phyloP scores from a whole-genome alignment of 495 filamentous ascomycete species.

The Podospora appendiculata region DNA sequence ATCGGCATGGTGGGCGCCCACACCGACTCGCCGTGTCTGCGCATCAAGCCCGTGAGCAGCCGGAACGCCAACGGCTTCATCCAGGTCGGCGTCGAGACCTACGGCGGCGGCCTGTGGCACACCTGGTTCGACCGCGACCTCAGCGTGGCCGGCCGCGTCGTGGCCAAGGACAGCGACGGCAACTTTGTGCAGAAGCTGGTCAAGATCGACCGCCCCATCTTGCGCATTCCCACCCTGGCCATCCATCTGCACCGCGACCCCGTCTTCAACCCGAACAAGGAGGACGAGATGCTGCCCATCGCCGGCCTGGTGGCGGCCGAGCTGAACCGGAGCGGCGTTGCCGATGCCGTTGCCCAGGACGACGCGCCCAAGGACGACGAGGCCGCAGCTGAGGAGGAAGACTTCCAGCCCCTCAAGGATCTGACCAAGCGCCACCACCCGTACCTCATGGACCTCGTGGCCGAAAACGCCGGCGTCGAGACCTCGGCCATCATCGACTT shows the following conservation, averaged over 20 bases:
- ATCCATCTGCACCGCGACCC: constrained; percentile 86
- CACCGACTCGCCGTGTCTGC: constrained; percentile 86
- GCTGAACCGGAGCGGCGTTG: constrained; percentile 55
- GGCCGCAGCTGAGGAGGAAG: constrained; percentile 29
- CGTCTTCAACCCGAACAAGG: constrained; percentile 89
- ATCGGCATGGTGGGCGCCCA: constrained; percentile 95
- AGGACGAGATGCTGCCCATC: constrained; percentile 91
- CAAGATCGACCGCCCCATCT: constrained; percentile 83
- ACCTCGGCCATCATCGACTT: constrained; percentile 79
- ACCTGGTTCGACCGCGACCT: constrained; percentile 95
- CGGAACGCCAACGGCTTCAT: constrained; percentile 77
- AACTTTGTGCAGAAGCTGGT: constrained; percentile 77
- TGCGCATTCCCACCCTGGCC: constrained; percentile 85
- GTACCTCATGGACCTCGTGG: constrained; percentile 75
- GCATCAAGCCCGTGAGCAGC: constrained; percentile 91
- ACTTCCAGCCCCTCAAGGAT: constrained; percentile 64
- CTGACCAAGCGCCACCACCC: constrained; percentile 84
- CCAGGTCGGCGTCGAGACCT: constrained; percentile 93
- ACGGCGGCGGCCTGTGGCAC: constrained; percentile 81
- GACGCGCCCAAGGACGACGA: constrained; percentile 26
- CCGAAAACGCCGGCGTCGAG: constrained; percentile 63
- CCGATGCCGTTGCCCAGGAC: constrained; percentile 14
- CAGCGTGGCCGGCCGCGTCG: constrained; percentile 78
- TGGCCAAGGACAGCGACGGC: constrained; percentile 69
- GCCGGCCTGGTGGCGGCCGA: constrained; percentile 79